Evolutionary conservation across 176 grass and related monocot genomes (phyloP), one percentile per base, ranked within the genome.

Genomic region (Carex myosuroides): DNA sequence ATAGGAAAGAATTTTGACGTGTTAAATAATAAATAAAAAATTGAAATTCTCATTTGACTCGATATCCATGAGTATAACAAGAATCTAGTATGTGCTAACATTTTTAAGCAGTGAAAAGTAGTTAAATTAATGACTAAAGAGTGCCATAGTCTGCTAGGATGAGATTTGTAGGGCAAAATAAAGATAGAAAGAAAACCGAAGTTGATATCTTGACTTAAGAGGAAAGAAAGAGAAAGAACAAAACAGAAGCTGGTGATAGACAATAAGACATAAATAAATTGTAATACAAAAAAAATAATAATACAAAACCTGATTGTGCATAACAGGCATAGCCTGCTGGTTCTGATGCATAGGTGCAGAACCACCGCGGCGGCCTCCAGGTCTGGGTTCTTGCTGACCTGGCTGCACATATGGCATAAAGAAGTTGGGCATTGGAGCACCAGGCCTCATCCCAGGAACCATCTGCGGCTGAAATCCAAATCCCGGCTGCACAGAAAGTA

Each of bases 381-480:
- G 94, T 26, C 94, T 91, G 3, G 82, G 92, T 77, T 88, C 90
- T 66, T 97, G 92, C 84, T 94, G 94, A 57, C 94, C 94, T 81
- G 87, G 89, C 83, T 92, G 94, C 59, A 94, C 88, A 77, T 89
- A 80, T 4, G 94, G 94, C 67, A 97, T 85, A 41, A 90, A 97
- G 59, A 90, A 94, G 87, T 97, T 97, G 70, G 86, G 92, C 88
- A 97, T 90, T 81, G 86, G 94, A 24, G 79, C 90, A 52, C 92
- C 90, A 80, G 94, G 94, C 64, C 94, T 89, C 94, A 97, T 97
- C 44, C 94, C 94, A 70, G 88, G 94, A 79, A 97, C 90, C 87
- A 97, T 85, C 58, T 94, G 92, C 63, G 91, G 94, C 88, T 97
- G 94, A 83, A 92, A 97, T 82, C 94, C 92, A 37, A 83, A 97